Evolutionary conservation across 2,329 filamentous ascomycete species (phyloP), one percentile per base, ranked within the genome.

Genomic region (Geosmithia putterillii): DNA sequence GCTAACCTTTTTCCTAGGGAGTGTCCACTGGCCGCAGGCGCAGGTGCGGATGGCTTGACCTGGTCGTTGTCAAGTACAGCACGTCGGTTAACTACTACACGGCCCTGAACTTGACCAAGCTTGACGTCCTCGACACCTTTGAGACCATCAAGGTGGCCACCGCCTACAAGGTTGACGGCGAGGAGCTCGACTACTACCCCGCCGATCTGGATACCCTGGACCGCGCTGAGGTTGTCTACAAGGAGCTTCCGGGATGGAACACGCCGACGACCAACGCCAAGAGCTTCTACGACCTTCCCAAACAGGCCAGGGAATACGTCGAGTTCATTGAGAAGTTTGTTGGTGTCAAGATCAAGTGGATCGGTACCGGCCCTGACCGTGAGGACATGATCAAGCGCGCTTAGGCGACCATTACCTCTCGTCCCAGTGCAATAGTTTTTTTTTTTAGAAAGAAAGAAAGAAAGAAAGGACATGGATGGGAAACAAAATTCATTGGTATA

Each of bases 61-160:
- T 86, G 5, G 79, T 84, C 79, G 59, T 20, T 51, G 28, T 45
- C 25, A 12, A 23, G 14, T 45, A 43, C 41, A 36, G 28, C 37
- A 28, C 52, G 47, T 64, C 70, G 40, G 68, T 83, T 58, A 85
- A 85, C 64, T 71, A 19, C 64, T 85, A 85, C 62, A 78, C 35
- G 2, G 61, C 67, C 38, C 57, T 79, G 2, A 78, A 79, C 53
- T 56, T 79, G 36, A 79, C 73, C 14, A 79, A 76, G 47, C 53
- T 57, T 20, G 54, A 56, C 36, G 71, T 87, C 34, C 70, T 88
- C 15, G 83, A 88, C 57, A 75, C 75, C 25, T 87, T 94, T 57
- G 69, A 75, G 9, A 80, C 78, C 54, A 74, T 94, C 62, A 84
- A 88, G 60, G 70, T 86, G 42, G 83, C 83, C 17, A 75, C 83